phyloP scores from a whole-genome alignment of 176 grass and related monocot genomes.

The Carex pumila region DNA sequence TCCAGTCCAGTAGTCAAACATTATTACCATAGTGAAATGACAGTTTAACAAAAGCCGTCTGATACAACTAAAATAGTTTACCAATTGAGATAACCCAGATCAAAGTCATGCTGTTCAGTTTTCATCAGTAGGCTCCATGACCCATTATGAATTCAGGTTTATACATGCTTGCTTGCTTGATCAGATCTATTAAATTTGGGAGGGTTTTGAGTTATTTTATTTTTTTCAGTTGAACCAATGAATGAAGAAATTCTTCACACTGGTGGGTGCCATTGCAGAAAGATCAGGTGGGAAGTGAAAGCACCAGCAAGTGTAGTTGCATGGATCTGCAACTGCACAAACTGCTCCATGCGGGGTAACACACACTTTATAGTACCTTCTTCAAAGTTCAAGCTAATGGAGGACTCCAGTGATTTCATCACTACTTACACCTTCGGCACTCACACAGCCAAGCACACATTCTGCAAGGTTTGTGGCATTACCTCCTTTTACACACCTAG shows the following conservation, averaged over 20 bases:
- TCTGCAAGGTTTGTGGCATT: constrained; percentile 80
- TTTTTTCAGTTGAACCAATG: constrained; percentile 26
- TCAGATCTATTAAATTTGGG: not conserved
- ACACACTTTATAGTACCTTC: constrained; percentile 53
- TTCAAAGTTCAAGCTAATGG: constrained; percentile 40
- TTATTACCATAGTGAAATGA: not conserved
- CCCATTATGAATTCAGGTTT: not conserved
- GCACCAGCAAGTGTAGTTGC: constrained; percentile 54
- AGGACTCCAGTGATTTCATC: constrained; percentile 37
- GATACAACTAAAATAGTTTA: not conserved
- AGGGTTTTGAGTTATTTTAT: not conserved
- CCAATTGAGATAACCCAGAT: not conserved
- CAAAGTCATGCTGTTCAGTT: not conserved
- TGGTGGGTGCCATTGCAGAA: constrained; percentile 74
- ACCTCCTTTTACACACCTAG: constrained; percentile 77
- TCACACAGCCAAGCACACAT: constrained; percentile 67
- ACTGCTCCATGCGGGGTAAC: constrained; percentile 68
- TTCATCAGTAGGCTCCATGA: not conserved
- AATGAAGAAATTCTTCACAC: constrained; percentile 35
- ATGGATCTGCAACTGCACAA: constrained; percentile 67
- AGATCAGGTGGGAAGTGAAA: constrained; percentile 55
- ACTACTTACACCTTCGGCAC: constrained; percentile 87
- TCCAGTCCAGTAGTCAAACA: not conserved
- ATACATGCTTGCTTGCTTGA: not conserved
- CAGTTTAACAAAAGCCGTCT: not conserved